Evolutionary conservation across 306 rosid species (phyloP).

Genomic region (Ceratonia siliqua): DNA sequence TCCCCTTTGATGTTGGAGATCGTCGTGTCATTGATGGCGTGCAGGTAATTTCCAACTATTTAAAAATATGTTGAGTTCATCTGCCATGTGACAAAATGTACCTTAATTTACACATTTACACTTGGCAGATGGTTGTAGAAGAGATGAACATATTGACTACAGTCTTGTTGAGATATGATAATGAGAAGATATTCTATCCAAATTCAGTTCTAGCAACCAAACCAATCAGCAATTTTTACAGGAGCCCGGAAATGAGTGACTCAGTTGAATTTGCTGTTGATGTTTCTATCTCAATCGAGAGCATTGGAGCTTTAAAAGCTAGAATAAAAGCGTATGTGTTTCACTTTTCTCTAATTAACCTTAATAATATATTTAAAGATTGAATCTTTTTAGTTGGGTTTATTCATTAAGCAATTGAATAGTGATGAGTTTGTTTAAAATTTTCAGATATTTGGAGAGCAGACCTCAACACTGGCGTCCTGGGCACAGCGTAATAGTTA

Average conservation of each 20-base stretch:
- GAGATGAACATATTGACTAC: constrained; percentile 90
- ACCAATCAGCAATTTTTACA: constrained; percentile 80
- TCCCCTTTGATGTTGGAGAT: constrained; percentile 88
- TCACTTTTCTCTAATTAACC: background rate
- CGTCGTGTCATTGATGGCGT: constrained; percentile 87
- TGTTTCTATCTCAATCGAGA: constrained; percentile 72
- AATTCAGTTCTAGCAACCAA: constrained; percentile 77
- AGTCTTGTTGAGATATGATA: constrained; percentile 74
- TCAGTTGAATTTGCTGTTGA: constrained; percentile 67
- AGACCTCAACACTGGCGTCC: constrained; percentile 80
- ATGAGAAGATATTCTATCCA: constrained; percentile 84
- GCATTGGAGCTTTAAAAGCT: constrained; percentile 61
- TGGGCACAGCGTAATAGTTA: constrained; percentile 53
- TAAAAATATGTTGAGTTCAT: background rate
- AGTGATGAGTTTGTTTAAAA: background rate
- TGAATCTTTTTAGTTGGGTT: background rate
- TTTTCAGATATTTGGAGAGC: constrained; percentile 73
- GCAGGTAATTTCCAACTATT: constrained; percentile 56
- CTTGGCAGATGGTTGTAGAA: constrained; percentile 77
- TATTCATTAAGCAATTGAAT: too few species aligned
- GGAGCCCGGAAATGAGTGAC: constrained; percentile 90
- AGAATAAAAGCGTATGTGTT: constrained; percentile 60
- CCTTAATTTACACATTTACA: constrained; percentile 22
- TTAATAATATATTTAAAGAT: background rate
- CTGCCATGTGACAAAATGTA: background rate